A percentile compares a stretch with the other conserved stretches of the same genome.
phyloP scores from a whole-genome alignment of 495 filamentous ascomycete genomes.

The Podospora fimiseda region DNA sequence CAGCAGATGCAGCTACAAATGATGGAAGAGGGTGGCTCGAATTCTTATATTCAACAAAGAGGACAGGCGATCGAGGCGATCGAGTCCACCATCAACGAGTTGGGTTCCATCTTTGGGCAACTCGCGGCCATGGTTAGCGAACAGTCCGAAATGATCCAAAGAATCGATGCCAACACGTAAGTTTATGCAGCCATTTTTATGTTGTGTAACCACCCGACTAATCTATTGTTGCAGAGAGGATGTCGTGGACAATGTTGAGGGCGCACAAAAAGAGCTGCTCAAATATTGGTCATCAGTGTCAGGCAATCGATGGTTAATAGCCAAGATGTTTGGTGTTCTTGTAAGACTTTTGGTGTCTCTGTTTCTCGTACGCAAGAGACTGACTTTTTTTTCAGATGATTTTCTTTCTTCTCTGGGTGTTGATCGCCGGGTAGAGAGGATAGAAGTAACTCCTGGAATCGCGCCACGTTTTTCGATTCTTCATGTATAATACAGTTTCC shows the following conservation, averaged over 20 bases:
- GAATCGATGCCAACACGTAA: conserved; percentile 85
- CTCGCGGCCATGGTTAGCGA: conserved; percentile 96
- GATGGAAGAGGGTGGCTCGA: conserved; percentile 88
- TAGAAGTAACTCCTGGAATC: neutral
- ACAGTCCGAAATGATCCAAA: conserved; percentile 89
- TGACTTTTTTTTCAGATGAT: conserved; percentile 18
- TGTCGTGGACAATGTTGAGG: conserved; percentile 91
- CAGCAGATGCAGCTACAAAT: conserved; percentile 83
- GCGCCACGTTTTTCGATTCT: neutral
- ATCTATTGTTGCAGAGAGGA: conserved; percentile 54
- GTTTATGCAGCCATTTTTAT: conserved; percentile 1
- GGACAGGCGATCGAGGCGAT: conserved; percentile 96
- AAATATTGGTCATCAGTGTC: conserved; percentile 95
- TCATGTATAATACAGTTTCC: conserved; percentile 4
- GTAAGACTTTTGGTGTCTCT: conserved; percentile 42
- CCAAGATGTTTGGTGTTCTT: conserved; percentile 94
- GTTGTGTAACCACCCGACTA: neutral
- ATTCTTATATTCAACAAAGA: conserved; percentile 85
- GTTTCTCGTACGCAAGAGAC: neutral
- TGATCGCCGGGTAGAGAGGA: conserved; percentile 30
- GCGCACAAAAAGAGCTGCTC: conserved; percentile 86
- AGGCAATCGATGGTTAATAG: conserved; percentile 92
- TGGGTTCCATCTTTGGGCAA: conserved; percentile 77
- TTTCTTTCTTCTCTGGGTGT: conserved; percentile 33
- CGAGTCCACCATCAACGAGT: conserved; percentile 87